Percentiles rank a stretch among this genome's conserved stretches.
Evolutionary conservation across 202 grass and related monocot genomes (phyloP).

Genomic region (Elaeis oleifera): DNA sequence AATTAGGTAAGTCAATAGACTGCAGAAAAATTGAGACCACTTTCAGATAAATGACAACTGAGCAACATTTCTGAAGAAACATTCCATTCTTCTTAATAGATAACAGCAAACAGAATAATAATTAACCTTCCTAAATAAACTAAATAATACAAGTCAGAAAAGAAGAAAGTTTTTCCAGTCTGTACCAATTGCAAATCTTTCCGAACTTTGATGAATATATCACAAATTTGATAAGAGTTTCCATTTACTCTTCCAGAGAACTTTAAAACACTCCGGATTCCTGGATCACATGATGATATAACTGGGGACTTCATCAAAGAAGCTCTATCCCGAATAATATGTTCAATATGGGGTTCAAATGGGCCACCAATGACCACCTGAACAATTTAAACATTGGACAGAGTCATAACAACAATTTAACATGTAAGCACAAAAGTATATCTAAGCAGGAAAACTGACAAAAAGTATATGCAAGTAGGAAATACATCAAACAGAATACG

Average conservation of each 20-base stretch:
- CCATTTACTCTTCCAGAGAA: constrained; percentile 40
- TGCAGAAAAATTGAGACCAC: constrained; percentile 22
- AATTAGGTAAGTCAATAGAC: constrained; percentile 37
- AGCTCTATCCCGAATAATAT: constrained; percentile 61
- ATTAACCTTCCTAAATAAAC: no score
- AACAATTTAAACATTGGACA: constrained; percentile 29
- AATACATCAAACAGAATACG: neutral
- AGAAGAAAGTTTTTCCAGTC: no score
- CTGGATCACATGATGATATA: constrained; percentile 53
- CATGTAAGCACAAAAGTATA: neutral
- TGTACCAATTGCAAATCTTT: constrained; percentile 40
- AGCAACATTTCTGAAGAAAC: neutral
- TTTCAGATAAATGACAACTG: neutral
- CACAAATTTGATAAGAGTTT: constrained; percentile 48
- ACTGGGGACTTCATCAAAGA: constrained; percentile 48
- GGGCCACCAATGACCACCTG: constrained; percentile 82
- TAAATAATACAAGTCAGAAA: no score
- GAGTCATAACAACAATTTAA: neutral
- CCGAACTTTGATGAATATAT: constrained; percentile 38
- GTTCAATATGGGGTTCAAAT: constrained; percentile 42
- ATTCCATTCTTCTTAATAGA: neutral
- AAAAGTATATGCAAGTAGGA: neutral
- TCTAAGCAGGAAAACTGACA: constrained; percentile 7
- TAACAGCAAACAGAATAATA: constrained; percentile 11
- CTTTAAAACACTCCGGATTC: constrained; percentile 39